phyloP scores from a whole-genome alignment of 306 rosid genomes.

The Rosa multiflora region DNA sequence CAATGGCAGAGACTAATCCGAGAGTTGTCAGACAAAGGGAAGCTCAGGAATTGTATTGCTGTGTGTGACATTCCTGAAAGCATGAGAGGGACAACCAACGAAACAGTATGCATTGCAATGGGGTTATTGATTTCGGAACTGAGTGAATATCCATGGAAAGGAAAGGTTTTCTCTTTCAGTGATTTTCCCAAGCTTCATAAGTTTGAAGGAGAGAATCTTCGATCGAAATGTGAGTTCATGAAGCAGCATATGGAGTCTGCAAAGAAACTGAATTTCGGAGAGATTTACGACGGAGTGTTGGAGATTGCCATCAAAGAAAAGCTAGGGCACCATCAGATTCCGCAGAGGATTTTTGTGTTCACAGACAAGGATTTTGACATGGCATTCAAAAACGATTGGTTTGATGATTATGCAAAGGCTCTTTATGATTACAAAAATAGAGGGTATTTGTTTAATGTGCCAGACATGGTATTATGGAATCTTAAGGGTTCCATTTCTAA shows the following conservation, averaged over 20 bases:
- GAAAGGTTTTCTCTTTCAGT: background rate
- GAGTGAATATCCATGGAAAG: conserved; percentile 2
- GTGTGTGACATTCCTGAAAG: conserved; percentile 2
- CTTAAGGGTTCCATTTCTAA: background rate
- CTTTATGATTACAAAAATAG: background rate
- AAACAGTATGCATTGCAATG: background rate
- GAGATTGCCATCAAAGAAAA: background rate
- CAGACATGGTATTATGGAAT: background rate
- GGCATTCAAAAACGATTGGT: background rate
- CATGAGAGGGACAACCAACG: background rate
- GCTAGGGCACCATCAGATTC: background rate
- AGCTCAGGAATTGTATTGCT: background rate
- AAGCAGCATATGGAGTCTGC: background rate
- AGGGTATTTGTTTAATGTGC: background rate
- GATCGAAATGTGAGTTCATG: background rate
- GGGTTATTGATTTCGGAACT: conserved; percentile 5
- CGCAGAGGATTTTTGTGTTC: background rate
- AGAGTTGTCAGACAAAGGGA: background rate
- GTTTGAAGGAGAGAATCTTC: background rate
- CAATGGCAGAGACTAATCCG: background rate
- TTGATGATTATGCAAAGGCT: background rate
- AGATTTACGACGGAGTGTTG: background rate
- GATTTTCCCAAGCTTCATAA: background rate
- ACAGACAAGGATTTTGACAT: background rate
- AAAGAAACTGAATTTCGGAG: background rate